Evolutionary conservation across 2,329 filamentous ascomycete species (phyloP).

Genomic region (Diplocarpon rosae): DNA sequence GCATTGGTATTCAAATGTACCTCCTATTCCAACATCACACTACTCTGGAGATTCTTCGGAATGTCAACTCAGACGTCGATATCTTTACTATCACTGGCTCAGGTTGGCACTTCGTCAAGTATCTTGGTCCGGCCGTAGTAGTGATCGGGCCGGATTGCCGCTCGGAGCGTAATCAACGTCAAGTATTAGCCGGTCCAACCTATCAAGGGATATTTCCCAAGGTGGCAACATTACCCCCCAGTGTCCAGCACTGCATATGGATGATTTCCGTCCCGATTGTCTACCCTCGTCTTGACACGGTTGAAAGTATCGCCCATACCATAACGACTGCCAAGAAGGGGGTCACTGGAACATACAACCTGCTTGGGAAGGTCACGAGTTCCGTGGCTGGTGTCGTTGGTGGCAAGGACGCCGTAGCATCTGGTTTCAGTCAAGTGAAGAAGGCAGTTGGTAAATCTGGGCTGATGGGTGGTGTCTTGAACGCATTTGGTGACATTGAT

Average conservation of each 20-base stretch:
- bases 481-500: constrained; percentile 93
- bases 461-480: constrained; percentile 89
- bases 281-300: constrained; percentile 82
- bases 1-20: constrained; percentile 95
- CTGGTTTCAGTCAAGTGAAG: constrained; percentile 90
- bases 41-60: constrained; percentile 82
- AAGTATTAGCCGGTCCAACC: constrained; percentile 90
- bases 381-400: constrained; percentile 93
- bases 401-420: constrained; percentile 82
- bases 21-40: constrained; percentile 97
- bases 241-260: constrained; percentile 94
- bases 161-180: constrained; percentile 79
- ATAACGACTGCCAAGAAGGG: constrained; percentile 93
- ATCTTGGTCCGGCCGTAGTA: constrained; percentile 79
- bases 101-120: constrained; percentile 98
- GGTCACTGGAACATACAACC: constrained; percentile 91
- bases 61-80: constrained; percentile 77
- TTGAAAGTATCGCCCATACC: constrained; percentile 83
- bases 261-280: constrained; percentile 86
- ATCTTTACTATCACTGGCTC: constrained; percentile 95
- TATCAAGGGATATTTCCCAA: constrained; percentile 98
- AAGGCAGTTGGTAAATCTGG: constrained; percentile 92
- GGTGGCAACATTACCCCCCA: constrained; percentile 77
- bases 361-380: constrained; percentile 88
- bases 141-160: constrained; percentile 85